Base-by-base conservation (phyloP, 768 basidiomycete species). In the Termitomyces sp. region DNA sequence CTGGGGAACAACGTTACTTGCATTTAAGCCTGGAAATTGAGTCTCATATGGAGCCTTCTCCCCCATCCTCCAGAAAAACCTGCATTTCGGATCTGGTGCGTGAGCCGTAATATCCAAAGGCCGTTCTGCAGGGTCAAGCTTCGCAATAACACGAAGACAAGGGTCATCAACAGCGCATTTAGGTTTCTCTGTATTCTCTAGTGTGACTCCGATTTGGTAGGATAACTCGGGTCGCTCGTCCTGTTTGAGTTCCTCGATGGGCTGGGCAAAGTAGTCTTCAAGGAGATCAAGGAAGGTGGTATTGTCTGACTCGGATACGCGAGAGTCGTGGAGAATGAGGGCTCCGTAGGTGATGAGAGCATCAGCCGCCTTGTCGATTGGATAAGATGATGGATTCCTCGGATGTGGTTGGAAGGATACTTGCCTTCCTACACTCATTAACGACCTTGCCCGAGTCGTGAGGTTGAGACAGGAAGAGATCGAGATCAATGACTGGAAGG, bases 151-250 rank as follows among this genome's bases (percentile, higher is more conserved):
- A 40, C 76, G 76, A 41, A 91, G 78, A 67, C 95, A 98, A 11
- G 89, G 84, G 47, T 89, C 86, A 65, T 94, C 82, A 10, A 83
- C 85, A 4, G 91, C 89, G 68, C 91, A 93, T 68, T 84, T 90
- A 37, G 89, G 88, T 64, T 91, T 93, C 73, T 97, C 95, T 2
- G 94, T 98, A 69, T 95, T 94, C 72, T 95, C 93, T n/a, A 96
- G 83, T 5, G 94, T 97, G 5, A 94, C 93, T 2, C 95, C 94
- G 41, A 93, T 86, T 72, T 98, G 95, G 70, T 93, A 98, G 54
- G 89, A 85, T 11, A 91, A 74, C 62, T 97, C 91, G 0, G 92
- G 91, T 17, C 85, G 82, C 67, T 91, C 86, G 60, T 98, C 95
- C 61, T 81, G 76, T 74, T 79, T 76, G 55, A 98, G 74, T 1